Percentiles rank a stretch among this genome's conserved stretches.
Conservation (phyloP, 2,329 filamentous ascomycete genomes). For the Aspergillus tamarii region DNA sequence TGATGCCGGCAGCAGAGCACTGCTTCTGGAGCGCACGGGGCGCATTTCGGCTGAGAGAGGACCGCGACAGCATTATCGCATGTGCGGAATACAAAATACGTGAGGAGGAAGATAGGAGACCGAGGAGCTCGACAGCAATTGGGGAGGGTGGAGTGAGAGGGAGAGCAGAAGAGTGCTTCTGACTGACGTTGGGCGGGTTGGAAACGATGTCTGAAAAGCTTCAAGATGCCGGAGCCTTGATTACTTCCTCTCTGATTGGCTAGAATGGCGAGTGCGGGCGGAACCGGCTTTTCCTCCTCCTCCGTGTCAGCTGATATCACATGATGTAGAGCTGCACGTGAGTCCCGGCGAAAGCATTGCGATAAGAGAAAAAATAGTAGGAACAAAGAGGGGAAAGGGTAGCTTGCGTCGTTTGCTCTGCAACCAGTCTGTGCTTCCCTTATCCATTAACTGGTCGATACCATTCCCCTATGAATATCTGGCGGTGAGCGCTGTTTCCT, state of each 20-base stretch:
- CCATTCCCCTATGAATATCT: conserved; percentile 32
- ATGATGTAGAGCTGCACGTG: conserved; percentile 25
- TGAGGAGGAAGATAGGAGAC: conserved; percentile 33
- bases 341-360: conserved; percentile 12
- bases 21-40: conserved; percentile 64
- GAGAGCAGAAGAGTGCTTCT: conserved; percentile 31
- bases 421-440: not conserved
- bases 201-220: conserved; percentile 45
- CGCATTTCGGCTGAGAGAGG: conserved; percentile 65
- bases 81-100: conserved; percentile 59
- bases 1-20: conserved; percentile 57
- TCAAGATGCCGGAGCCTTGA: conserved; percentile 45
- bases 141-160: conserved; percentile 31
- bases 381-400: not conserved
- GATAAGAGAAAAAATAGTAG: conserved; percentile 14
- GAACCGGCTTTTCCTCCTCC: conserved; percentile 36
- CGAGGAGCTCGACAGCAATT: conserved; percentile 45
- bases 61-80: conserved; percentile 69
- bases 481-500: conserved; percentile 70
- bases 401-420: not conserved
- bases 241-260: conserved; percentile 45
- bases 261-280: conserved; percentile 41
- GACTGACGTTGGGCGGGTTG: conserved; percentile 32
- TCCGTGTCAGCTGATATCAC: conserved; percentile 31
- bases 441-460: conserved; percentile 2